Percentiles rank a stretch among this genome's conserved stretches.
These are phyloP conservation scores for Phylloporus sp. DNA, from an alignment of 768 basidiomycete species.

Conservation along the genomic window DNA sequence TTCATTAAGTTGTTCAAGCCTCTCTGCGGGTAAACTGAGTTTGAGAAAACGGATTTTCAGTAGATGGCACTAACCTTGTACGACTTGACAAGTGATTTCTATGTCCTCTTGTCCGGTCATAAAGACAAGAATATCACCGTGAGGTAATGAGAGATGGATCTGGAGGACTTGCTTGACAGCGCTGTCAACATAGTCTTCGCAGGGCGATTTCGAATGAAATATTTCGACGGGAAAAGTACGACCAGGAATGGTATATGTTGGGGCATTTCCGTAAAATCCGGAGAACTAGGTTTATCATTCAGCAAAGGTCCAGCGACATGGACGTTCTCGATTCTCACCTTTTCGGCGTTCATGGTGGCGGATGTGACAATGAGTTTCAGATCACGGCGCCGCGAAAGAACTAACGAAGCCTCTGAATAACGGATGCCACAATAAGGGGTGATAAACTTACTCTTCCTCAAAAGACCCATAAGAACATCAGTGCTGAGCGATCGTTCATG, in stretches of 20 bases:
- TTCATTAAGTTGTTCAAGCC: conserved; percentile 87
- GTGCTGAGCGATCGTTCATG: conserved; percentile 97
- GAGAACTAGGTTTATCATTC: conserved; percentile 69
- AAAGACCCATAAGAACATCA: conserved; percentile 94
- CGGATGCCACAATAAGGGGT: not conserved
- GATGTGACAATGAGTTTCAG: conserved; percentile 97
- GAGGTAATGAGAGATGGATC: conserved; percentile 89
- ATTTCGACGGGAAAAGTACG: conserved; percentile 98
- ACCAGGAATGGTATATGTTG: conserved; percentile 88
- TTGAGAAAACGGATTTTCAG: not conserved
- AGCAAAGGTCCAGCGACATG: not conserved
- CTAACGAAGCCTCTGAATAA: conserved; percentile 31
- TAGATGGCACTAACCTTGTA: conserved; percentile 57
- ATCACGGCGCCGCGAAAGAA: conserved; percentile 86
- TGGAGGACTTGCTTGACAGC: conserved; percentile 97
- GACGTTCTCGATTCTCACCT: conserved; percentile 45
- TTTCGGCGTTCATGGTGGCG: conserved; percentile 99
- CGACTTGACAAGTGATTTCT: conserved; percentile 91
- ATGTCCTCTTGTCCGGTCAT: conserved; percentile 99
- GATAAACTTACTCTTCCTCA: conserved; percentile 73
- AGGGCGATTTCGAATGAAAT: conserved; percentile 94
- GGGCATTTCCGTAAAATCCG: conserved; percentile 90
- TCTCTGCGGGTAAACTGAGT: conserved; percentile 51
- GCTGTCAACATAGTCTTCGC: conserved; percentile 97
- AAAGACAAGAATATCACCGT: conserved; percentile 94